phyloP scores from a whole-genome alignment of 1,284 basidiomycete genomes.

The Veloporphyrellus conicus region DNA sequence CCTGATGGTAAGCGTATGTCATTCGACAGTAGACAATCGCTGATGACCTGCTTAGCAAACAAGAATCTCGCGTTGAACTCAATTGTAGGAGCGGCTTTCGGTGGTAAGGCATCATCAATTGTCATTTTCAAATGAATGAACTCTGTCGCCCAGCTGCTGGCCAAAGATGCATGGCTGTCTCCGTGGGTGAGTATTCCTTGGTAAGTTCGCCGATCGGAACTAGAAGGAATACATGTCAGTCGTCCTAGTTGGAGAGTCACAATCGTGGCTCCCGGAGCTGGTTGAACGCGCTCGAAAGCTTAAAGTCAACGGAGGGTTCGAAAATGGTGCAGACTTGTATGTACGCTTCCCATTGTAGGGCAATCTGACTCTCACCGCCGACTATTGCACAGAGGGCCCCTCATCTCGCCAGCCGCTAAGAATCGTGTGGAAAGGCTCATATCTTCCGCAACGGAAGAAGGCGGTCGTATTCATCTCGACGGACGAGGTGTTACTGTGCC shows the following conservation, averaged over 20 bases:
- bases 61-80: slow-evolving; percentile 92
- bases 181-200: slow-evolving; percentile 60
- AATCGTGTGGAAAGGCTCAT: slow-evolving; percentile 76
- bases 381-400: slow-evolving; percentile 65
- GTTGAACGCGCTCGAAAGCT: slow-evolving; percentile 79
- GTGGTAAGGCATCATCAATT: slow-evolving; percentile 48
- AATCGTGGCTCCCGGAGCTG: slow-evolving; percentile 83
- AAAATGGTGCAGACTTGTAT: slow-evolving; percentile 80
- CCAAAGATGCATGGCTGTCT: slow-evolving; percentile 94
- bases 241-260: slow-evolving; percentile 80
- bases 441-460: slow-evolving; percentile 77
- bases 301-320: slow-evolving; percentile 88
- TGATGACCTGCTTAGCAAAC: slow-evolving; percentile 61
- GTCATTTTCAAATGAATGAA: slow-evolving; percentile 37
- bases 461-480: slow-evolving; percentile 86
- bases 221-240: slow-evolving; percentile 36
- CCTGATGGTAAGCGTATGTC: slow-evolving; percentile 67
- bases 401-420: slow-evolving; percentile 89
- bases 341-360: slow-evolving; percentile 29
- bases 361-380: slow-evolving; percentile 4
- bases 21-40: slow-evolving; percentile 1
- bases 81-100: slow-evolving; percentile 92
- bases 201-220: background rate
- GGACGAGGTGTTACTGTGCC: slow-evolving; percentile 70
- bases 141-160: slow-evolving; percentile 74